Evolutionary conservation across 768 basidiomycete species (phyloP).

Genomic region (Pleurotus sapidus): DNA sequence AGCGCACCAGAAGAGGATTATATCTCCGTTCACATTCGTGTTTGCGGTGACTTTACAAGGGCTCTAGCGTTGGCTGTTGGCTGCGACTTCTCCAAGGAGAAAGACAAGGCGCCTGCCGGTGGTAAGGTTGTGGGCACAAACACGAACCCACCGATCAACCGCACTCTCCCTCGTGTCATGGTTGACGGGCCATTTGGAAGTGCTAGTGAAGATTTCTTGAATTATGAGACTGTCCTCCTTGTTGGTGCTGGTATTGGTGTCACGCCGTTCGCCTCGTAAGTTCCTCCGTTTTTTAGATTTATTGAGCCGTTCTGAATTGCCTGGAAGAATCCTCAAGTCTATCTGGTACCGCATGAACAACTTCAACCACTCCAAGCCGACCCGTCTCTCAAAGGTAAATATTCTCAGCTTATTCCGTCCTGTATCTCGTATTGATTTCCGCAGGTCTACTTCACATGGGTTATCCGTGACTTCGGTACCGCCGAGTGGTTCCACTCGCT

Average conservation of each 20-base stretch:
- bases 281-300: constrained; percentile 6
- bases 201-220: constrained; percentile 88
- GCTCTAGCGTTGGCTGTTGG: constrained; percentile 81
- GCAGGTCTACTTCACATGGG: constrained; percentile 89
- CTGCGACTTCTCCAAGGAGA: constrained; percentile 68
- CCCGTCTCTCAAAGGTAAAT: constrained; percentile 76
- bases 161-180: constrained; percentile 88
- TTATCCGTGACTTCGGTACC: constrained; percentile 87
- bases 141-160: constrained; percentile 59
- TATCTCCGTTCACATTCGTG: constrained; percentile 89
- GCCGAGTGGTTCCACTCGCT: constrained; percentile 96
- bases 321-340: constrained; percentile 71
- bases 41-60: constrained; percentile 89
- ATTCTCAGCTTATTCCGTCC: not conserved
- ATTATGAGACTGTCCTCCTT: constrained; percentile 84
- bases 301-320: constrained; percentile 1
- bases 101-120: constrained; percentile 44
- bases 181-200: constrained; percentile 95
- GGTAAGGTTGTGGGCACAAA: constrained; percentile 62
- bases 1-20: constrained; percentile 96
- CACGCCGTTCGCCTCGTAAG: constrained; percentile 93
- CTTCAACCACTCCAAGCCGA: constrained; percentile 68
- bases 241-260: constrained; percentile 97
- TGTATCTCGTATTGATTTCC: not conserved
- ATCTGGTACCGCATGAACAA: constrained; percentile 98